A percentile compares a stretch with the other conserved stretches of the same genome.
Conservation (phyloP, 2,329 filamentous ascomycete species). For the Pezicula radicicola region DNA sequence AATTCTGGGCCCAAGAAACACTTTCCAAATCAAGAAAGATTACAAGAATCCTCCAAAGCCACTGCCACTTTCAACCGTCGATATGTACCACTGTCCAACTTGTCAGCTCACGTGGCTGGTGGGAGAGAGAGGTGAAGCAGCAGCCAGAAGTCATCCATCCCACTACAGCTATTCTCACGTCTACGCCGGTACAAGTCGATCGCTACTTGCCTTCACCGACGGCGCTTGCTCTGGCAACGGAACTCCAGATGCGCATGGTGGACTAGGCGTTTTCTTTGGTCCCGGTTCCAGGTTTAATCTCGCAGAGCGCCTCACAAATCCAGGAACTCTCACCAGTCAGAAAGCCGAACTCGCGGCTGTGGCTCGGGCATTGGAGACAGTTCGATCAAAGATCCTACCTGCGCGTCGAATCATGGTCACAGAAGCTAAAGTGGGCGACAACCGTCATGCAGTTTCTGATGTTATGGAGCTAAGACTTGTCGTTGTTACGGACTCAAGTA, state of each 20-base stretch:
- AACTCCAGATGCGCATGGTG: slow-evolving; percentile 1
- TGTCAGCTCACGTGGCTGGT: slow-evolving; percentile 9
- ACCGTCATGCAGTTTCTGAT: no score
- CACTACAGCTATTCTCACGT: slow-evolving; percentile 5
- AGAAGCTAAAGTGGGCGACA: no score
- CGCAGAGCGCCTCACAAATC: neutral
- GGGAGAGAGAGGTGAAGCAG: slow-evolving; percentile 4
- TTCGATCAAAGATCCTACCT: slow-evolving; percentile 1
- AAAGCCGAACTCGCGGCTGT: slow-evolving; percentile 9
- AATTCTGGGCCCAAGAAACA: neutral
- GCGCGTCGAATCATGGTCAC: neutral
- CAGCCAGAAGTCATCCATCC: slow-evolving; percentile 5
- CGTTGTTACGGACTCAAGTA: neutral
- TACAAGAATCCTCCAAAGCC: slow-evolving; percentile 3
- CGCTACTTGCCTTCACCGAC: slow-evolving; percentile 8
- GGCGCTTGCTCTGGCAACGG: slow-evolving; percentile 8
- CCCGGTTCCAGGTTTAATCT: slow-evolving; percentile 6
- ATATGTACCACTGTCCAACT: slow-evolving; percentile 2
- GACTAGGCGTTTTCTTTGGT: slow-evolving; percentile 7
- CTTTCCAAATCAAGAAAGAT: neutral
- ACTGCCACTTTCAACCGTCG: slow-evolving; percentile 3
- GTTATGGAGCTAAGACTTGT: neutral
- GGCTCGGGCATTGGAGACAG: slow-evolving; percentile 1
- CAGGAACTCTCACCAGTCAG: slow-evolving; percentile 4
- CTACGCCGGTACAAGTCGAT: slow-evolving; percentile 4